Conservation (phyloP, 164 flowering plant species). For the Annona cherimola region DNA sequence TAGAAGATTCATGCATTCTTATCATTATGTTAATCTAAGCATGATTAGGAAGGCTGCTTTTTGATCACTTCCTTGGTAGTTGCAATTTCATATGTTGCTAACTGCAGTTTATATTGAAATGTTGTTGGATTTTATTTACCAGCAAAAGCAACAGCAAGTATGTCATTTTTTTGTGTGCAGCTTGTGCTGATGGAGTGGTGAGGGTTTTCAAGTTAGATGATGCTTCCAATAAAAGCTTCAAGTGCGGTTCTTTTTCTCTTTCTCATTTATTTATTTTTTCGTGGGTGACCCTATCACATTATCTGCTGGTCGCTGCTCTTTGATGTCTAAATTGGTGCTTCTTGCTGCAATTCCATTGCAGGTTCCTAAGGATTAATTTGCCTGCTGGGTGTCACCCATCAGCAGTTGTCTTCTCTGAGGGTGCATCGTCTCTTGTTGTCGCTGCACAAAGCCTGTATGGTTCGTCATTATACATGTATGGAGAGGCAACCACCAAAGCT, state of each 20-base stretch:
- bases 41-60: no score
- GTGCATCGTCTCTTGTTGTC: conserved; percentile 68
- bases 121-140: neutral
- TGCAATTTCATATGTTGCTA: neutral
- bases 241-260: conserved; percentile 38
- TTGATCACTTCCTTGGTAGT: neutral
- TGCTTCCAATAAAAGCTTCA: conserved; percentile 84
- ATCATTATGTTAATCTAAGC: neutral
- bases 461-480: conserved; percentile 77
- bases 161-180: conserved; percentile 31
- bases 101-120: neutral
- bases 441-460: conserved; percentile 76
- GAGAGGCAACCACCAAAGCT: conserved; percentile 52
- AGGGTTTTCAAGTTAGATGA: conserved; percentile 91
- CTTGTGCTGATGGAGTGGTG: conserved; percentile 88
- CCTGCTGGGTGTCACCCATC: conserved; percentile 89
- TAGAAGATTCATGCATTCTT: neutral
- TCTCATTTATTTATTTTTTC: no score
- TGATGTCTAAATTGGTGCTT: neutral
- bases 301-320: neutral
- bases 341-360: conserved; percentile 21
- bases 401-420: conserved; percentile 73
- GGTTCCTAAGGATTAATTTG: conserved; percentile 79
- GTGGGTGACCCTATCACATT: no score
- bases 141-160: neutral